These are phyloP conservation scores for Phascolomyces articulosus DNA, from an alignment of 371 early-diverging fungal species.

Conservation along the genomic window DNA sequence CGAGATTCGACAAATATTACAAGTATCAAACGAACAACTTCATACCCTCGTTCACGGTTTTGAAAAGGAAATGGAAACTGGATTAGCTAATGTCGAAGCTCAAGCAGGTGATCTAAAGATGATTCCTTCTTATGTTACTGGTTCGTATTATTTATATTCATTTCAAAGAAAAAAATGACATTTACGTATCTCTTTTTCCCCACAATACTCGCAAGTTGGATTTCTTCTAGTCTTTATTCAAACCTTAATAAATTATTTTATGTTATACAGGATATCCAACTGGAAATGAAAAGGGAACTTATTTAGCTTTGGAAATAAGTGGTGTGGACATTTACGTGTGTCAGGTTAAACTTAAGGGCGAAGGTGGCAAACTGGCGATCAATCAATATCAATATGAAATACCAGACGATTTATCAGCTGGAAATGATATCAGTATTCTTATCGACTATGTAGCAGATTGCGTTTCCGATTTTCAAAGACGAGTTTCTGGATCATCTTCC, in stretches of 20 bases:
- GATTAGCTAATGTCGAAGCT: constrained; percentile 25
- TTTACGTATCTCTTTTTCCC: too few relatives aligned
- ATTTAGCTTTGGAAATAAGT: constrained; percentile 90
- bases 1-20: constrained; percentile 31
- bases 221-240: not conserved
- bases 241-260: too few relatives aligned
- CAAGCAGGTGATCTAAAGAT: constrained; percentile 36
- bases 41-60: constrained; percentile 30
- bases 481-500: constrained; percentile 30
- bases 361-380: constrained; percentile 49
- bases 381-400: constrained; percentile 75
- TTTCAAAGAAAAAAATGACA: too few relatives aligned
- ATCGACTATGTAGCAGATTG: constrained; percentile 53
- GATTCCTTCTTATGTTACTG: constrained; percentile 54
- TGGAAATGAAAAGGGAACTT: constrained; percentile 86
- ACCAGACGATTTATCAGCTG: constrained; percentile 78
- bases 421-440: constrained; percentile 39
- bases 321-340: constrained; percentile 68
- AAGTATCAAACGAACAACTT: constrained; percentile 35
- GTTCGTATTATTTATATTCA: too few relatives aligned
- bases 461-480: constrained; percentile 41
- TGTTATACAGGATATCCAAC: constrained; percentile 61
- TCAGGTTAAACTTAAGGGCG: constrained; percentile 52
- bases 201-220: too few relatives aligned
- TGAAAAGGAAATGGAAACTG: constrained; percentile 49